Conservation (phyloP, 108 stramenopile species). For the Schizochytrium sp. region DNA sequence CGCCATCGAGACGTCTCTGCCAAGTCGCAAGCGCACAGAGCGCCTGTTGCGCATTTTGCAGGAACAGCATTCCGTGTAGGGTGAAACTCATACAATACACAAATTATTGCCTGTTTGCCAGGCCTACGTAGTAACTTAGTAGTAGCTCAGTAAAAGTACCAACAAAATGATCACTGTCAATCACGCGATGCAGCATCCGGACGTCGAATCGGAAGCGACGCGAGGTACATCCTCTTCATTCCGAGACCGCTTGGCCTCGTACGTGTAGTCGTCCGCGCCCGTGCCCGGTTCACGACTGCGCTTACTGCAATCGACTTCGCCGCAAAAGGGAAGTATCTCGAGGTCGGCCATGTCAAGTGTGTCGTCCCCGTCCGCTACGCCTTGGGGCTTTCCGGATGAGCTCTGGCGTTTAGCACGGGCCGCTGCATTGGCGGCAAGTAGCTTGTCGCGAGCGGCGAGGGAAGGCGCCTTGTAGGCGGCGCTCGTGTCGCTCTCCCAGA, state of each 20-base stretch:
- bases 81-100: too few relatives aligned
- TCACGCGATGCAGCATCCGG: too few relatives aligned
- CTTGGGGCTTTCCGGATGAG: too few relatives aligned
- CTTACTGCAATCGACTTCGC: background rate
- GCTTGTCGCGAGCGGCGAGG: background rate
- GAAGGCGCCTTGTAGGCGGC: background rate
- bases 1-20: too few relatives aligned
- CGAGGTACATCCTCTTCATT: too few relatives aligned
- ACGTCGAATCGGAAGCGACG: too few relatives aligned
- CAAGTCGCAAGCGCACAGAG: background rate
- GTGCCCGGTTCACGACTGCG: background rate
- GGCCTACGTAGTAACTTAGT: too few relatives aligned
- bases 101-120: too few relatives aligned
- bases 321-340: background rate
- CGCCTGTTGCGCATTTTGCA: background rate
- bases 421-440: background rate
- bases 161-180: too few relatives aligned
- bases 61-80: background rate
- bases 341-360: background rate
- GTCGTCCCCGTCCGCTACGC: background rate
- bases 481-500: constrained; percentile 2
- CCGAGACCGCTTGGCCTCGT: too few relatives aligned
- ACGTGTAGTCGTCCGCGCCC: too few relatives aligned
- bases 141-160: too few relatives aligned
- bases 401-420: background rate